Percentiles rank a stretch among this genome's conserved stretches.
phyloP scores from a whole-genome alignment of 345 rosid species.

The Linum lewisii region DNA sequence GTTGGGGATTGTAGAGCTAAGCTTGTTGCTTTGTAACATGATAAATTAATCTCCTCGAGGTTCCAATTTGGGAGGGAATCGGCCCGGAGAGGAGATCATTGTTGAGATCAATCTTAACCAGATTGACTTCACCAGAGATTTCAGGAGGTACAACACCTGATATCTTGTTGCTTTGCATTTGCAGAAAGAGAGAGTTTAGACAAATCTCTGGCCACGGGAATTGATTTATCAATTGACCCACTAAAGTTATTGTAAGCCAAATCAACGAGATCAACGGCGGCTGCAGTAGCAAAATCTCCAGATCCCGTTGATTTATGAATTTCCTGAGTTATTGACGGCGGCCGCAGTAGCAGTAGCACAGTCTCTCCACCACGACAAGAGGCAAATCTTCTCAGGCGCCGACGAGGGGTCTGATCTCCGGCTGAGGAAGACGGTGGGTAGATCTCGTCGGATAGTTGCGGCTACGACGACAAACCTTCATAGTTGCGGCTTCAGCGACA shows the following conservation, averaged over 20 bases:
- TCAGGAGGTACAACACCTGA: conserved; percentile 62
- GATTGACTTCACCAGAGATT: conserved; percentile 52
- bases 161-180: conserved; percentile 59
- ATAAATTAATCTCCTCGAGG: conserved; percentile 60
- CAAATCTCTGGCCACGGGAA: conserved; percentile 56
- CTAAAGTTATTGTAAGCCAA: conserved; percentile 54
- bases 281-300: no score
- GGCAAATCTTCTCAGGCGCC: no score
- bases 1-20: conserved; percentile 53
- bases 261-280: no score
- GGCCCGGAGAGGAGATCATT: conserved; percentile 63
- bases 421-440: no score
- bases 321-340: no score
- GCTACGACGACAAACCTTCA: no score
- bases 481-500: no score
- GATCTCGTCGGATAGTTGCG: no score
- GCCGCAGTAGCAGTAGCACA: no score
- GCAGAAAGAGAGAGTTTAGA: conserved; percentile 75
- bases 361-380: no score
- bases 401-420: no score
- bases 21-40: conserved; percentile 54
- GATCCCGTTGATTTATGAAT: no score
- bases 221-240: conserved; percentile 47
- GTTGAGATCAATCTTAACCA: conserved; percentile 88
- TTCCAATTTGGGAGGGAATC: conserved; percentile 67